phyloP scores from a whole-genome alignment of 2,329 filamentous ascomycete species.

The Alternaria ethzedia region DNA sequence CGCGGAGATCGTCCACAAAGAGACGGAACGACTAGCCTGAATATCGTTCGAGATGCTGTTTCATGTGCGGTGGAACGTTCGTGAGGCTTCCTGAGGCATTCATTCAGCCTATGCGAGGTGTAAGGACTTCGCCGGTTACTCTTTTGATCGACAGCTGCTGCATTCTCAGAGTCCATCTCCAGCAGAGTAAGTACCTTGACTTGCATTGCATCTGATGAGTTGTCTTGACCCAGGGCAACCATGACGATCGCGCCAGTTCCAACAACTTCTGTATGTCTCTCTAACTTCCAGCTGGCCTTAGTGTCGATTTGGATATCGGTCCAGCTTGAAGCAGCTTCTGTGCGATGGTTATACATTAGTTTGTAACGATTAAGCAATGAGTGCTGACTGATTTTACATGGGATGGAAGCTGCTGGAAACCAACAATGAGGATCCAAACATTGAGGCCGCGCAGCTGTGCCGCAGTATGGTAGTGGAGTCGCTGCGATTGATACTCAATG shows the following conservation, averaged over 20 bases:
- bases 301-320: slow-evolving; percentile 86
- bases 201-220: slow-evolving; percentile 77
- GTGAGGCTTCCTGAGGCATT: background rate
- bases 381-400: slow-evolving; percentile 33
- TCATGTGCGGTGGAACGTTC: background rate
- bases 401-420: no score
- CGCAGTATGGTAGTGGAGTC: background rate
- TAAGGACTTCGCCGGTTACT: slow-evolving; percentile 68
- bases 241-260: slow-evolving; percentile 72
- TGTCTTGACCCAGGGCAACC: slow-evolving; percentile 84
- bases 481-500: slow-evolving; percentile 89
- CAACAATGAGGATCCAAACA: slow-evolving; percentile 73
- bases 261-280: slow-evolving; percentile 84
- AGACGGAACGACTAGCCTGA: background rate
- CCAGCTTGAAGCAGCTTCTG: slow-evolving; percentile 79
- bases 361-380: slow-evolving; percentile 66
- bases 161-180: slow-evolving; percentile 72
- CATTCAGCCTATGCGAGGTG: slow-evolving; percentile 12
- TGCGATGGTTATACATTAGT: slow-evolving; percentile 81
- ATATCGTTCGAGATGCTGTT: background rate
- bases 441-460: slow-evolving; percentile 67
- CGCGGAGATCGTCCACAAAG: background rate
- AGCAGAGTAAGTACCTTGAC: slow-evolving; percentile 81
- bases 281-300: slow-evolving; percentile 85
- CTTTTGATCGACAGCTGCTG: slow-evolving; percentile 69